Evolutionary conservation across 2,329 filamentous ascomycete species (phyloP), one percentile per base, ranked within the genome.

Genomic region (Aspergillus piperis): DNA sequence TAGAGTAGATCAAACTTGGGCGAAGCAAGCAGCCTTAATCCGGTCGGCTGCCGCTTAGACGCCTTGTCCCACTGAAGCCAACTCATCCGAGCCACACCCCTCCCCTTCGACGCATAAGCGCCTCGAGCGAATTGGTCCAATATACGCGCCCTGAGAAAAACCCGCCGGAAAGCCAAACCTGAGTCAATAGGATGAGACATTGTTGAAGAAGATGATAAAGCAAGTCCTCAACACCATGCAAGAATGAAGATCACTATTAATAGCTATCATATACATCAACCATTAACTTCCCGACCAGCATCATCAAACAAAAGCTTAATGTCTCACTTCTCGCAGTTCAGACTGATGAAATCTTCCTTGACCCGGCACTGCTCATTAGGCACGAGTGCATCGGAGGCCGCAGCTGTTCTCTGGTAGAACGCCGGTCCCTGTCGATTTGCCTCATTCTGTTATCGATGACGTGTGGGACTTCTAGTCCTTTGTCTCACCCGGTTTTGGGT

Each of bases 61-160:
- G 55, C 52, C 44, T 41, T 59, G 41, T 47, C 52, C 47, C 27
- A 59, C 44, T 59, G 38, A 36, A 41, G 59, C 57, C 64, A 65
- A 63, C 64, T 65, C 65, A 66, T 30, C 55, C 62, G 57, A 61
- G 54, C 51, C 64, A 62, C 58, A 59, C 62, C 36, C 36, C 42
- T 55, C 15, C 54, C 10, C 21, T 51, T 54, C 44, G 48, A 57
- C 58, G 58, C 57, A 58, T 61, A 58, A 49, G 23, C 59, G 44
- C 39, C 47, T 21, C 52, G 42, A 51, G 49, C 53, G 55, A 57
- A 59, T 59, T 62, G 57, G 57, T 38, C 27, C 27, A 32, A 42
- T 47, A 54, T 51, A 47, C 19, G 51, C 55, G 52, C 38, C 23
- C 8, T 47, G 3, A 5, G 8, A 11, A 49, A 19, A 36, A 36